Conservation (phyloP, 768 basidiomycete genomes). For the Pilatotrama ljubarskyi region DNA sequence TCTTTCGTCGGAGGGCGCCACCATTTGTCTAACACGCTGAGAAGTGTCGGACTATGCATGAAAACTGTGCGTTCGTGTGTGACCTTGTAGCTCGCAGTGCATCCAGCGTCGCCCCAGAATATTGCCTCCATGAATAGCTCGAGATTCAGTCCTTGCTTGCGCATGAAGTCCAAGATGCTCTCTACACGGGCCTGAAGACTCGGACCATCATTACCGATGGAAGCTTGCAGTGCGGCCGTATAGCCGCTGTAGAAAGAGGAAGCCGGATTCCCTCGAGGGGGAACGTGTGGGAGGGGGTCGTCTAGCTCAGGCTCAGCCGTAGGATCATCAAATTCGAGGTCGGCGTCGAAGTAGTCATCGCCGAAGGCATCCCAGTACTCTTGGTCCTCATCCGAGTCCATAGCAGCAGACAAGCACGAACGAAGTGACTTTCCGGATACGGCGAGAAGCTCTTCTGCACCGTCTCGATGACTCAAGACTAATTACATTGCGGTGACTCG, state of each 20-base stretch:
- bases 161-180: background rate
- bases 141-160: background rate
- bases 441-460: background rate
- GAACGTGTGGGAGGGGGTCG: background rate
- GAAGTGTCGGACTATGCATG: background rate
- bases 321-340: background rate
- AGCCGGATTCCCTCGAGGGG: background rate
- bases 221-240: background rate
- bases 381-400: background rate
- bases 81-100: background rate
- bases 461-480: background rate
- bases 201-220: background rate
- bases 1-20: background rate
- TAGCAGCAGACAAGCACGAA: background rate
- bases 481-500: background rate
- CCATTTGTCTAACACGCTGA: background rate
- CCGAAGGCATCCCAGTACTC: background rate
- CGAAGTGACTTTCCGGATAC: background rate
- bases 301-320: background rate
- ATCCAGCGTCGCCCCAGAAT: background rate
- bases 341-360: background rate
- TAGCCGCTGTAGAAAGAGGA: background rate
- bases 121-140: background rate
- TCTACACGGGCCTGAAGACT: background rate
- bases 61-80: background rate